phyloP scores from a whole-genome alignment of 306 rosid species.

The Aeschynomene evenia region DNA sequence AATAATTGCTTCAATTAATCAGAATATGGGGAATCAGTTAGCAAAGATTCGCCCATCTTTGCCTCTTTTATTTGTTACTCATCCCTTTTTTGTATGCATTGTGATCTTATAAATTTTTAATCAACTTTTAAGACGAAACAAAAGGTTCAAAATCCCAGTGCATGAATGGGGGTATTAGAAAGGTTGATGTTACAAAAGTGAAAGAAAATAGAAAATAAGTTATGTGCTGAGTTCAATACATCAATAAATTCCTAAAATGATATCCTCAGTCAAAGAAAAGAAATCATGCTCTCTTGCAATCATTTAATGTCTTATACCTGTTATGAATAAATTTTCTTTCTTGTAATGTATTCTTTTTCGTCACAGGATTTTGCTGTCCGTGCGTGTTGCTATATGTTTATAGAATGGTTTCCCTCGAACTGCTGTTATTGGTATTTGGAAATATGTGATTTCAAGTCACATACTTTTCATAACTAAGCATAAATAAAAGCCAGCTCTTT shows the following conservation, averaged over 20 bases:
- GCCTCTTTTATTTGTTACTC: not conserved
- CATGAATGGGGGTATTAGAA: not conserved
- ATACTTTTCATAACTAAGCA: not conserved
- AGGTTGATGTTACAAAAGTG: not conserved
- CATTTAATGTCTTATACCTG: not conserved
- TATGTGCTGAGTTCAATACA: not conserved
- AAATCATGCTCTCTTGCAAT: not conserved
- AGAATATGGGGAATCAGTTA: no score
- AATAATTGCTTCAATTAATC: no score
- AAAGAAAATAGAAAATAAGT: not conserved
- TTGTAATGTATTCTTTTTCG: not conserved
- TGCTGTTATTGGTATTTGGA: not conserved
- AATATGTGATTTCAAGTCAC: constrained; percentile 1
- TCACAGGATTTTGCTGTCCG: not conserved
- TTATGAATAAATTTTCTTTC: not conserved
- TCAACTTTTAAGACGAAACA: no score
- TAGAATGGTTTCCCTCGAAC: not conserved
- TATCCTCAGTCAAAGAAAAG: not conserved
- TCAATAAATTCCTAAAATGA: constrained; percentile 1
- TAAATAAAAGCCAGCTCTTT: not conserved
- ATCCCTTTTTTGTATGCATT: not conserved
- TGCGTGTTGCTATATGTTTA: not conserved
- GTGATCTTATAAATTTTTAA: no score
- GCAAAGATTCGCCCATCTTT: no score
- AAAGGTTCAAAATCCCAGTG: no score